Conservation (phyloP, 2,329 filamentous ascomycete genomes). For the Epichloe amarillans region DNA sequence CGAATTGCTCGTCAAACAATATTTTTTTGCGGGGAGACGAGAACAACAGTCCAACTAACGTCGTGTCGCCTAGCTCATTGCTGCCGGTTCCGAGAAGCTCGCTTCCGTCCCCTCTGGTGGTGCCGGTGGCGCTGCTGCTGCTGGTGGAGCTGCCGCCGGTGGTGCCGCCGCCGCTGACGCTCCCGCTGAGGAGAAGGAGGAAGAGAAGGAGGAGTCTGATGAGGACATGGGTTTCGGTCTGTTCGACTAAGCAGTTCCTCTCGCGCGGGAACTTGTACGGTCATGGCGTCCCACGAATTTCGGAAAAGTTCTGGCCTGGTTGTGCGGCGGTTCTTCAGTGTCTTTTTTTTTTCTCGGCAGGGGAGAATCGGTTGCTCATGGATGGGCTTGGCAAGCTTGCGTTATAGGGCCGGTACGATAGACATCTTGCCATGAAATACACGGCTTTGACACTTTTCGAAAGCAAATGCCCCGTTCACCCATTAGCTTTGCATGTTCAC, state of each 20-base stretch:
- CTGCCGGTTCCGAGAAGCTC: constrained; percentile 83
- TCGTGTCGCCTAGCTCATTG: constrained; percentile 55
- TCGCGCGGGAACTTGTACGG: constrained; percentile 12
- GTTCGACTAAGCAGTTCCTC: constrained; percentile 48
- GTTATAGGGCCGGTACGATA: constrained; percentile 14
- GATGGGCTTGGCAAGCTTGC: constrained; percentile 16
- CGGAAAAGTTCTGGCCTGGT: constrained; percentile 20
- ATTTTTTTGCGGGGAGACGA: neutral
- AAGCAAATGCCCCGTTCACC: neutral
- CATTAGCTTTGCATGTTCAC: neutral
- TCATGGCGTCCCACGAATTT: constrained; percentile 21
- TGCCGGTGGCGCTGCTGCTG: constrained; percentile 56
- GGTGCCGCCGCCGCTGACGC: constrained; percentile 50
- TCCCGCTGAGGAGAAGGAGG: constrained; percentile 49
- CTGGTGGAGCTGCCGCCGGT: constrained; percentile 53
- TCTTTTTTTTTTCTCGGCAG: constrained; percentile 11
- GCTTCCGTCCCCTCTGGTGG: constrained; percentile 94
- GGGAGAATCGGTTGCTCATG: constrained; percentile 19
- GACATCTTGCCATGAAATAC: constrained; percentile 16
- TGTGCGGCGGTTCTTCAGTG: constrained; percentile 19
- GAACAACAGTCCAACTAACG: constrained; percentile 6
- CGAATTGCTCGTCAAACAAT: neutral
- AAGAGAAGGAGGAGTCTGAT: constrained; percentile 72
- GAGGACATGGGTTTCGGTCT: constrained; percentile 69
- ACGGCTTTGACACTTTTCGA: constrained; percentile 17